Percentiles rank a stretch among this genome's conserved stretches.
These are phyloP conservation scores for Tillandsia leiboldiana DNA, from an alignment of 176 grass and related monocot species.

Conservation along the genomic window DNA sequence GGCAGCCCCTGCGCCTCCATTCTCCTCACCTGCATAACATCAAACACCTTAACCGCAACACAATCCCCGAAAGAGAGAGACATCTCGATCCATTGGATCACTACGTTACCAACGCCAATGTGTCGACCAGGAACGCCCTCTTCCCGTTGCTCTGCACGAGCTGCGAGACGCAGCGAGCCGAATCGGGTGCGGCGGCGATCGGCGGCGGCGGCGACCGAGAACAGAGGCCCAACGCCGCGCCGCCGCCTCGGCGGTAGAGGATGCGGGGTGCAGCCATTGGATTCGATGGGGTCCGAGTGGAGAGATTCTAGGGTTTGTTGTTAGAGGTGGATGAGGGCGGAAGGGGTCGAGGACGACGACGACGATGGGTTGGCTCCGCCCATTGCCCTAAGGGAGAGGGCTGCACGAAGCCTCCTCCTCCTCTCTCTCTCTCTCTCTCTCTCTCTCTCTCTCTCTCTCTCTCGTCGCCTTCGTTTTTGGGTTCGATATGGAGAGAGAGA, in stretches of 20 bases:
- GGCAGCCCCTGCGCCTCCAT: slow-evolving; percentile 83
- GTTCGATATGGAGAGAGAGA: no score
- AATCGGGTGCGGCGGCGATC: neutral
- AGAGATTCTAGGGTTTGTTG: neutral
- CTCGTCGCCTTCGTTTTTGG: no score
- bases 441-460: no score
- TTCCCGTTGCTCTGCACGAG: slow-evolving; percentile 83
- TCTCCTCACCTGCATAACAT: slow-evolving; percentile 56
- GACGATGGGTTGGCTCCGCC: no score
- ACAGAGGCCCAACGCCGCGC: neutral
- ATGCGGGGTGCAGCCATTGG: neutral
- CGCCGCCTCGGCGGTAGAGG: neutral
- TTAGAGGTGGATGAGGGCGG: neutral
- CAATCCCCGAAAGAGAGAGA: neutral
- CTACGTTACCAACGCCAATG: slow-evolving; percentile 58
- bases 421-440: no score
- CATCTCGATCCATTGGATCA: neutral
- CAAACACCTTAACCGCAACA: slow-evolving; percentile 18
- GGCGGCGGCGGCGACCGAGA: neutral
- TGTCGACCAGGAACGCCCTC: slow-evolving; percentile 80
- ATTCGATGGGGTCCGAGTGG: neutral
- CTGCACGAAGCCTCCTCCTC: no score
- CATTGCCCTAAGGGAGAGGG: no score
- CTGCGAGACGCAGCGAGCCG: slow-evolving; percentile 51
- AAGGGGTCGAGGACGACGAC: neutral